Base-by-base conservation (phyloP, 169 alveolate species). In the Babesia bigemina region DNA sequence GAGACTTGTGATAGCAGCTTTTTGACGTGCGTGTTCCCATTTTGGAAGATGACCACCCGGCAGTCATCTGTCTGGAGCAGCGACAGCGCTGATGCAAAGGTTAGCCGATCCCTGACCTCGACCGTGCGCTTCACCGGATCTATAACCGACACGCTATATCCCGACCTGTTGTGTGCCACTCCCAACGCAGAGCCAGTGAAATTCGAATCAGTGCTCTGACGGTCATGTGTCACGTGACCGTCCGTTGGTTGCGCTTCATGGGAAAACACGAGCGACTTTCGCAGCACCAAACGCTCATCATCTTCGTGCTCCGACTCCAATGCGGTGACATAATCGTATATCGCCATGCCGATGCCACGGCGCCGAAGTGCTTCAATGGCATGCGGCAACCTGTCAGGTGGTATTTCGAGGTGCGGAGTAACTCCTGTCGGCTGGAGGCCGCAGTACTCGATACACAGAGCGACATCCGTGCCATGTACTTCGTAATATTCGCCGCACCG, bases 391-490 rank as follows among this genome's bases (percentile, higher is more conserved):
- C 63, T 57, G 9, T 65, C 55, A 13, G 19, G 56, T 14, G 70
- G 65, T 45, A 82, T 24, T 29, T 65, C 87, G 17, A 75, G 69
- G 3, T 74, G 85, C 19, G 86, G 66, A 19, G 81, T 73, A n/a
- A 13, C 36, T 12, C 70, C 86, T 39, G 33, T 36, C 7, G 75
- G 84, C 29, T 36, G 42, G 42, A 82, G 48, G 11, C 48, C 86
- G 21, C 78, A 24, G 49, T 82, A 69, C 50, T 90, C 94, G 50
- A 86, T 85, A 21, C 85, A 71, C 42, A 90, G 70, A 42, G 77
- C 86, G 6, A 91, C 84, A 56, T 90, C 94, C 22, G 75, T n/a
- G 16, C 92, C 94, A 72, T 78, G 77, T n/a, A 88, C 86, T 48
- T 86, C 90, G 45, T 86, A 90, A 57, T 60, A 60, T 45, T 60